Evolutionary conservation across 306 rosid genomes (phyloP).

Genomic region (Cyamopsis tetragonoloba): DNA sequence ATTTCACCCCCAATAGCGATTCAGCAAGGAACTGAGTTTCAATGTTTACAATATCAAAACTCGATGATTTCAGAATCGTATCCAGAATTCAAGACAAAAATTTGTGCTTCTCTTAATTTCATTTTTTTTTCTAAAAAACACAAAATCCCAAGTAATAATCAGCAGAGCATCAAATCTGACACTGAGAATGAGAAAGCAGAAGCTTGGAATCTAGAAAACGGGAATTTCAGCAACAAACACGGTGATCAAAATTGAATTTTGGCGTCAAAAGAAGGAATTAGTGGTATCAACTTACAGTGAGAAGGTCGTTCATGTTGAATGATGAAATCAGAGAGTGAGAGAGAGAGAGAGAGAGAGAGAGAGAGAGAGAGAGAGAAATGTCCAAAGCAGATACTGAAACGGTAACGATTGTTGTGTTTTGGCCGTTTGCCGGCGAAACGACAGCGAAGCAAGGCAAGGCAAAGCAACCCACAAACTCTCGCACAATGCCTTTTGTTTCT

Average conservation of each 20-base stretch:
- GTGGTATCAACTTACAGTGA: conserved; percentile 54
- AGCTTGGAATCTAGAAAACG: background rate
- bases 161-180: conserved; percentile 16
- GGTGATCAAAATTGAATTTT: conserved; percentile 31
- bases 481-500: conserved; percentile 11
- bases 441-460: conserved; percentile 37
- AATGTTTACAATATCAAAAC: conserved; percentile 22
- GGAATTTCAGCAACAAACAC: background rate
- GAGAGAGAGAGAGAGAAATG: conserved; percentile 9
- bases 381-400: conserved; percentile 22
- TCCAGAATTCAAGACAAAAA: conserved; percentile 12
- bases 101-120: background rate
- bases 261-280: conserved; percentile 4
- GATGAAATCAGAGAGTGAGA: conserved; percentile 14
- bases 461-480: conserved; percentile 30
- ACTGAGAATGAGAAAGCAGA: conserved; percentile 9
- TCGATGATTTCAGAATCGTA: conserved; percentile 6
- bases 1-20: background rate
- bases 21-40: conserved; percentile 13
- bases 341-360: background rate
- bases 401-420: conserved; percentile 18
- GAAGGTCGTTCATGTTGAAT: conserved; percentile 83
- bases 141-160: background rate
- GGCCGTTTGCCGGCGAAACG: conserved; percentile 48
- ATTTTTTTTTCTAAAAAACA: background rate